Conservation (phyloP, 345 rosid species). For the Pugionium cornutum region DNA sequence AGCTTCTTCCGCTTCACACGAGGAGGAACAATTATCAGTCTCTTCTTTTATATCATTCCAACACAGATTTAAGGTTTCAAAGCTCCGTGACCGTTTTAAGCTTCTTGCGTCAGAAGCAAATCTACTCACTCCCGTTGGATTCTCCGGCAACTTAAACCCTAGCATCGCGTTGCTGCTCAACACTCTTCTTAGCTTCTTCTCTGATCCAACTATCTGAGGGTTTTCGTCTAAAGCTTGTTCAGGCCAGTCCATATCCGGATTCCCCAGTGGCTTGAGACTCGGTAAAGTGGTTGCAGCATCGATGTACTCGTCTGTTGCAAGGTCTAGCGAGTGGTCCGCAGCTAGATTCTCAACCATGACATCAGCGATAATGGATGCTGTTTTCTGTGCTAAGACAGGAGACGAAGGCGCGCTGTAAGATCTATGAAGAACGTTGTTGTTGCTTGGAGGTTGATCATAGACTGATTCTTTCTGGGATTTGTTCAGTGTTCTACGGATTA, state of each 20-base stretch:
- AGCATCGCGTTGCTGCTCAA: conserved; percentile 72
- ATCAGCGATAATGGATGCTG: conserved; percentile 74
- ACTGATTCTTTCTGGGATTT: conserved; percentile 58
- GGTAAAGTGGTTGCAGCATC: conserved; percentile 38
- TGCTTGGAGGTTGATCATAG: conserved; percentile 50
- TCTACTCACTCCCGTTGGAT: conserved; percentile 45
- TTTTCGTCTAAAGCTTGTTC: conserved; percentile 72
- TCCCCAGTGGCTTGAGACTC: conserved; percentile 22
- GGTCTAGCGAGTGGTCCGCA: conserved; percentile 48
- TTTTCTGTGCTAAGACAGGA: conserved; percentile 55
- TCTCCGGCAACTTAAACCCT: conserved; percentile 52
- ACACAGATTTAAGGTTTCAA: conserved; percentile 52
- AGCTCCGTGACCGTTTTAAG: conserved; percentile 72
- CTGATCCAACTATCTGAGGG: conserved; percentile 61
- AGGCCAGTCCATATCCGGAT: conserved; percentile 73
- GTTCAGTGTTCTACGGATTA: conserved; percentile 87
- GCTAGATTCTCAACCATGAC: conserved; percentile 42
- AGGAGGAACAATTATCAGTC: conserved; percentile 33
- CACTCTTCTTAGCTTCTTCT: conserved; percentile 65
- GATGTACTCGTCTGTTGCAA: conserved; percentile 44
- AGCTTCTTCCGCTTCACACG: conserved; percentile 53
- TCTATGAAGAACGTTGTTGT: conserved; percentile 33
- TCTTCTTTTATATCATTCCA: conserved; percentile 50
- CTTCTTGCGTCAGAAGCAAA: conserved; percentile 43
- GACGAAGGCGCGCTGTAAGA: conserved; percentile 85